phyloP scores from a whole-genome alignment of 148 eudicot species.

The Dianthus caryophyllus region DNA sequence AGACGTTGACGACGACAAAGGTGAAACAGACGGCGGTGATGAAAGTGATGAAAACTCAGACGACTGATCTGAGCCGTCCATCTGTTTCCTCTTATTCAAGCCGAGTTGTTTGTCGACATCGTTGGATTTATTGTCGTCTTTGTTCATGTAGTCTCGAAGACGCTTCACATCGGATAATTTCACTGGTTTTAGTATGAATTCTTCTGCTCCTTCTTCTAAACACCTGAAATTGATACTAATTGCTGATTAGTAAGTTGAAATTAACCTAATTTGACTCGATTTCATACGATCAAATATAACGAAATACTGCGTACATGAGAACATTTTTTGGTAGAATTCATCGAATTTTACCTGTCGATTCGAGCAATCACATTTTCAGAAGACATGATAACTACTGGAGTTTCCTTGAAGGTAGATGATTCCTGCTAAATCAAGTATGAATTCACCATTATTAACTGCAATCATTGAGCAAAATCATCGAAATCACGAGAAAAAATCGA shows the following conservation, averaged over 20 bases:
- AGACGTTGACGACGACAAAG: neutral
- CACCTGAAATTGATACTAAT: constrained; percentile 33
- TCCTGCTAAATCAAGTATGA: constrained; percentile 19
- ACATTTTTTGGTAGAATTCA: neutral
- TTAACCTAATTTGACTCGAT: neutral
- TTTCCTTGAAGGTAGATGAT: constrained; percentile 37
- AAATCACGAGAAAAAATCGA: neutral
- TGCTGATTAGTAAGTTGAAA: neutral
- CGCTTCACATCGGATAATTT: constrained; percentile 67
- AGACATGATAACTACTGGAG: constrained; percentile 39
- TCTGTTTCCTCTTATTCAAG: constrained; percentile 55
- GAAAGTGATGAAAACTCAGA: constrained; percentile 30
- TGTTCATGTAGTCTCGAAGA: constrained; percentile 57
- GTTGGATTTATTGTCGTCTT: constrained; percentile 33
- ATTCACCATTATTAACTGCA: neutral
- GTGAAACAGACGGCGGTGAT: constrained; percentile 2
- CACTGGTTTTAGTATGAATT: constrained; percentile 74
- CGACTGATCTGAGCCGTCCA: constrained; percentile 40
- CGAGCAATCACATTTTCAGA: constrained; percentile 34
- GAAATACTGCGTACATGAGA: no score
- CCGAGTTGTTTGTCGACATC: constrained; percentile 18
- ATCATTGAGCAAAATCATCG: neutral
- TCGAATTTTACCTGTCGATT: constrained; percentile 28
- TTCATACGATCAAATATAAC: neutral
- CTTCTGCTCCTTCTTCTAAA: constrained; percentile 93